Evolutionary conservation across 164 flowering plant species (phyloP), one percentile per base, ranked within the genome.

Genomic region (Nymphaea thermarum): DNA sequence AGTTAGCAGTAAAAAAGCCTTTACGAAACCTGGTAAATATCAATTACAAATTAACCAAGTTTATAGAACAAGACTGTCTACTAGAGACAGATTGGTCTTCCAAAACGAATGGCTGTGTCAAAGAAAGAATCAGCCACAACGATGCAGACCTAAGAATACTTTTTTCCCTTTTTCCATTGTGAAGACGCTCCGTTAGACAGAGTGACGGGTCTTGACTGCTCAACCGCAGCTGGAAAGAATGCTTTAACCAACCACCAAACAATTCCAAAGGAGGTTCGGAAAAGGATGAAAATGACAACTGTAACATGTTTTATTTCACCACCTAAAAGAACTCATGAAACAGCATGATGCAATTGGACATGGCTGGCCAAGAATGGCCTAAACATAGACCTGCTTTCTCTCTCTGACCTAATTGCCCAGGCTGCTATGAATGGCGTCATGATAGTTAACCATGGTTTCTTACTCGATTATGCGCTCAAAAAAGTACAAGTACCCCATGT

Each of bases 401-500:
- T 51, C 57, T 51, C 8, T 10, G 3, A 51, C 14, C 57, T 25
- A 51, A 51, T 10, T 8, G 57, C 12, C 57, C 57, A 51, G 57
- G 57, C 14, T 51, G 57, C 57, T 51, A 51, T 15, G 14, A 15
- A 2, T 51, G 8, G 77, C 74, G 76, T 47, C 66, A 5, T 45
- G 43, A 65, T 6, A 18, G 12, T 43, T 41, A n/a, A 25, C 16
- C 25, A 57, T 36, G 7, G n/a, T 43, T 60, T 67, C 36, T 81
- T 77, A 88, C 63, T 72, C 66, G 43, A 69, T 69, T 57, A 90
- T 70, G 75, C 99, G 86, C 83, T 92, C 93, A 45, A 88, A 95
- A 82, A 95, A 90, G 73, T 95, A 92, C 65, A 95, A 69, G 77
- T 95, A 95, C 0, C 96, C 99, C 99, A 95, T 92, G 76, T 95